Percentiles rank a stretch among this genome's conserved stretches.
These are phyloP conservation scores for Pulveroboletus sp. DNA, from an alignment of 768 basidiomycete genomes.

Conservation along the genomic window DNA sequence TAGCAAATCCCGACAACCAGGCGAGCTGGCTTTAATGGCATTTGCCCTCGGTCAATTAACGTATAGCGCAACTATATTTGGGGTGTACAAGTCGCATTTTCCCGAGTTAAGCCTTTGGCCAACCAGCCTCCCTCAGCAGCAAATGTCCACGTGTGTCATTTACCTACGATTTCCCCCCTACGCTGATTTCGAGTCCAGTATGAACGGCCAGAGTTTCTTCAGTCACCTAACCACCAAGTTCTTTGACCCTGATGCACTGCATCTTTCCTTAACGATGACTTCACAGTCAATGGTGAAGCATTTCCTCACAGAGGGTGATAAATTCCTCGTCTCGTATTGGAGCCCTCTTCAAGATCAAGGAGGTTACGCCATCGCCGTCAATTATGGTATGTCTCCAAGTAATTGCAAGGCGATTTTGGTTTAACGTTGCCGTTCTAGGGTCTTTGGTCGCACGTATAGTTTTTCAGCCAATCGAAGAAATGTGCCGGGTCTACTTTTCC, in stretches of 20 bases:
- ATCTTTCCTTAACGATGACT: slow-evolving; percentile 80
- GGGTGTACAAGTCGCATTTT: slow-evolving; percentile 50
- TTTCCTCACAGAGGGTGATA: slow-evolving; percentile 93
- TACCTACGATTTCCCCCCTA: not conserved
- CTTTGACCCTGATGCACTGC: slow-evolving; percentile 48
- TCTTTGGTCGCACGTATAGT: slow-evolving; percentile 89
- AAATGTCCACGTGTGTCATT: slow-evolving; percentile 17
- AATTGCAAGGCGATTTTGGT: not conserved
- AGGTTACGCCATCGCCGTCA: slow-evolving; percentile 92
- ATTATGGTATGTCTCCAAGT: slow-evolving; percentile 68
- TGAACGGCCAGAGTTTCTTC: slow-evolving; percentile 5
- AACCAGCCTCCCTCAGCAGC: slow-evolving; percentile 15
- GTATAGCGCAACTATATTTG: slow-evolving; percentile 61
- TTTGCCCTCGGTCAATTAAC: slow-evolving; percentile 85
- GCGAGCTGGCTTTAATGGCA: slow-evolving; percentile 64
- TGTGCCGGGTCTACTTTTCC: slow-evolving; percentile 86
- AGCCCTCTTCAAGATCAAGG: slow-evolving; percentile 87
- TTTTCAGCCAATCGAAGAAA: slow-evolving; percentile 96
- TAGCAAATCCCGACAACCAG: slow-evolving; percentile 26
- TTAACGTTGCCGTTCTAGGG: slow-evolving; percentile 44
- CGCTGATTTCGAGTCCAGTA: not conserved
- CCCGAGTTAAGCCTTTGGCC: slow-evolving; percentile 36
- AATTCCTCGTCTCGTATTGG: slow-evolving; percentile 80
- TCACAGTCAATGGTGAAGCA: slow-evolving; percentile 90
- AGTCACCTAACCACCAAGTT: slow-evolving; percentile 21